A percentile compares a stretch with the other conserved stretches of the same genome.
These are phyloP conservation scores for Candida rishiriensis DNA, from an alignment of 805 yeast species.

Conservation along the genomic window DNA sequence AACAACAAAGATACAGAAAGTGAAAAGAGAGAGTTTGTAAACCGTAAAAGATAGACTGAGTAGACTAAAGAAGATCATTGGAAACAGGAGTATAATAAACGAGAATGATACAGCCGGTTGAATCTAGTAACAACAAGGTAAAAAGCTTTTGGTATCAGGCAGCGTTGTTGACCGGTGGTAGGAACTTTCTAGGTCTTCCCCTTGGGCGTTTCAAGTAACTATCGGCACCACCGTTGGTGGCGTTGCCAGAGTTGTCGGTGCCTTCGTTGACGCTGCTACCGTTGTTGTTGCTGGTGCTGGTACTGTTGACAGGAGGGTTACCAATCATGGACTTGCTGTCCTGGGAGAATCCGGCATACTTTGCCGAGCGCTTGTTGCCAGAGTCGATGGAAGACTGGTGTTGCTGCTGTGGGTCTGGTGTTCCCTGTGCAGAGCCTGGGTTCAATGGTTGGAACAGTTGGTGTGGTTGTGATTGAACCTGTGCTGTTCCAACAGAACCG, in stretches of 20 bases:
- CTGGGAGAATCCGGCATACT: neutral
- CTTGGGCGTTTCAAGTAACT: conserved; percentile 23
- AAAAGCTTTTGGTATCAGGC: no score
- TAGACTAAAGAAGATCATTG: no score
- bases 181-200: conserved; percentile 23
- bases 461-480: neutral
- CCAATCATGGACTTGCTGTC: neutral
- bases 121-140: no score
- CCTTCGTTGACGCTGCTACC: neutral
- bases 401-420: neutral
- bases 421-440: no score
- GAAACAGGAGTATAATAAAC: no score
- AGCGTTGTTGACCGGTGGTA: conserved; percentile 2
- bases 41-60: no score
- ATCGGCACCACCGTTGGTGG: neutral
- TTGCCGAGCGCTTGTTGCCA: neutral
- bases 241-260: neutral
- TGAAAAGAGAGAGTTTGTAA: no score
- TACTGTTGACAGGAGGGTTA: neutral
- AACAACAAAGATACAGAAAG: no score
- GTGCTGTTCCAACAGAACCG: neutral
- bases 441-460: neutral
- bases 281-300: neutral
- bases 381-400: neutral
- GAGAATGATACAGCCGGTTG: no score